A percentile compares a stretch with the other conserved stretches of the same genome.
Conservation (phyloP, 176 grass and related monocot genomes). For the Avena insularis region DNA sequence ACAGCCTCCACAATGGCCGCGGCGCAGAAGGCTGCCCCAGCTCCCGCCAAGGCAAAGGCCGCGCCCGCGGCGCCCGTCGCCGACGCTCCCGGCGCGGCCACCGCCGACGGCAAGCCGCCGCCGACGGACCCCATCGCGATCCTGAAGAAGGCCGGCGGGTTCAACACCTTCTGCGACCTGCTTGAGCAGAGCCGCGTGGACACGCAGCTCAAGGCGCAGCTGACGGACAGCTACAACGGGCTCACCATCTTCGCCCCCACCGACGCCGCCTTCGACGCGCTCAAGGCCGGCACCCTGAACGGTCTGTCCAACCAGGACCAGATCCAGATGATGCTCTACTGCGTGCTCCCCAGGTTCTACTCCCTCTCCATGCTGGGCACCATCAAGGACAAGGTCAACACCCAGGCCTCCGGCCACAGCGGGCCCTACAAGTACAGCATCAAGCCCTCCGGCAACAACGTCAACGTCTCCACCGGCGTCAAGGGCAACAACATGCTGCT, state of each 20-base stretch:
- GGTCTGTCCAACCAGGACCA: slow-evolving; percentile 65
- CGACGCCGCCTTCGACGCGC: slow-evolving; percentile 64
- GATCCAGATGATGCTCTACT: slow-evolving; percentile 76
- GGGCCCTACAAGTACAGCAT: slow-evolving; percentile 71
- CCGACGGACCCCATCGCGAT: slow-evolving; percentile 53
- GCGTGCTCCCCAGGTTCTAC: slow-evolving; percentile 78
- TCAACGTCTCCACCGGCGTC: slow-evolving; percentile 82
- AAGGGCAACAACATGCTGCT: slow-evolving; percentile 51
- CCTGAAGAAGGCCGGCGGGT: slow-evolving; percentile 64
- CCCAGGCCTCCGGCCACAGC: slow-evolving; percentile 71
- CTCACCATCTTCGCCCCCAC: slow-evolving; percentile 81
- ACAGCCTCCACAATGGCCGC: slow-evolving; percentile 19
- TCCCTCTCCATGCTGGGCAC: slow-evolving; percentile 54
- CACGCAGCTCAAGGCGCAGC: slow-evolving; percentile 79
- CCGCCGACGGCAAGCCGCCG: slow-evolving; percentile 26
- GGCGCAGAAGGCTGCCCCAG: slow-evolving; percentile 44
- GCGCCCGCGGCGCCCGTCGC: not conserved
- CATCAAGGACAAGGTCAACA: slow-evolving; percentile 58
- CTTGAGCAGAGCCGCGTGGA: slow-evolving; percentile 68
- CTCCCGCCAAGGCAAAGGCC: slow-evolving; percentile 19
- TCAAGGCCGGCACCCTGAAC: slow-evolving; percentile 78
- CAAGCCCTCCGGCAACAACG: slow-evolving; percentile 40
- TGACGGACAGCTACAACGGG: slow-evolving; percentile 84
- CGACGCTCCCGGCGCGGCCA: slow-evolving; percentile 18
- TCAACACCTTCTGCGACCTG: slow-evolving; percentile 56